phyloP scores from a whole-genome alignment of 768 basidiomycete species.

The Calocera viscosa region DNA sequence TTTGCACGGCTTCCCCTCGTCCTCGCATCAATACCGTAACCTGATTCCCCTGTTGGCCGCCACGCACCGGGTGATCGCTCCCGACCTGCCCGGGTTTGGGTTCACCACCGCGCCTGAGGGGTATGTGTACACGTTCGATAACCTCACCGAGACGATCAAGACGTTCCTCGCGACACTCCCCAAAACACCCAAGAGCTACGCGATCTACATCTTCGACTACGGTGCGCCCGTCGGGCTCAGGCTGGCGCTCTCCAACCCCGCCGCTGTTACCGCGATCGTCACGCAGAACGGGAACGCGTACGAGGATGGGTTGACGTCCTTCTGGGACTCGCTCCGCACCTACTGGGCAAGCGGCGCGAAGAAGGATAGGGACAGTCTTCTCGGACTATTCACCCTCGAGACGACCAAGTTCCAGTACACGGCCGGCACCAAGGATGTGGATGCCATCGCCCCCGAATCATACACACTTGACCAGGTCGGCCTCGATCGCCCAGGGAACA shows the following conservation, averaged over 20 bases:
- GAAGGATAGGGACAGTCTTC: constrained; percentile 24
- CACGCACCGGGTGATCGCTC: constrained; percentile 36
- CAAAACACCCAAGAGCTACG: constrained; percentile 28
- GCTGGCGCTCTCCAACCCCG: constrained; percentile 33
- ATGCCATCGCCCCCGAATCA: not conserved
- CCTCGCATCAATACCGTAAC: constrained; percentile 39
- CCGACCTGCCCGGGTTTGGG: constrained; percentile 43
- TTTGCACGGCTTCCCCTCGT: constrained; percentile 40
- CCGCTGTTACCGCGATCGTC: constrained; percentile 35
- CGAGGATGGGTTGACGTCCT: constrained; percentile 33
- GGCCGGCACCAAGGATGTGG: constrained; percentile 18
- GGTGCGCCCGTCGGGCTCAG: constrained; percentile 29
- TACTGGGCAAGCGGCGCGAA: constrained; percentile 27
- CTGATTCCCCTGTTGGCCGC: constrained; percentile 34
- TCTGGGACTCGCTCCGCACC: constrained; percentile 29
- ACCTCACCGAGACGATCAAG: constrained; percentile 31
- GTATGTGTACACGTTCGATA: constrained; percentile 33
- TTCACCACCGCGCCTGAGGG: constrained; percentile 34
- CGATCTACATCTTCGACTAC: constrained; percentile 41
- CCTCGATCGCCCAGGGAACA: no score
- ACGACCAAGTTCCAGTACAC: constrained; percentile 32
- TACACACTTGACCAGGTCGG: no score
- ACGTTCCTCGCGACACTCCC: constrained; percentile 32
- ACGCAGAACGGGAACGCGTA: constrained; percentile 42
- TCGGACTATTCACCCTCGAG: constrained; percentile 22